A percentile compares a stretch with the other conserved stretches of the same genome.
phyloP scores from a whole-genome alignment of 352 stramenopile genomes.

The Globisporangium uncinulatum region DNA sequence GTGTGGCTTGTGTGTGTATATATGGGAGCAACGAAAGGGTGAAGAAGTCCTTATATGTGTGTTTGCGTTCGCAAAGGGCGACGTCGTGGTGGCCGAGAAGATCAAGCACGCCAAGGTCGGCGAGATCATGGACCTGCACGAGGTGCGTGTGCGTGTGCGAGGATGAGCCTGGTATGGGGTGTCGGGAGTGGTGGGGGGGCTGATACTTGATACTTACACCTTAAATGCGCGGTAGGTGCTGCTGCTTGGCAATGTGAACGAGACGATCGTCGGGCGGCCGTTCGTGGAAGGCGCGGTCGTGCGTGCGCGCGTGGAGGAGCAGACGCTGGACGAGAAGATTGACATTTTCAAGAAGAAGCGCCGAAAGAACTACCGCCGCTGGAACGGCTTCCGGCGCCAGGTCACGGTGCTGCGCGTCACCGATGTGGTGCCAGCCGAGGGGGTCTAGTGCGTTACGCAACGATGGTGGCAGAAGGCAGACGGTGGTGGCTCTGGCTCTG shows the following conservation, averaged over 20 bases:
- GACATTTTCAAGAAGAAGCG: conserved; percentile 90
- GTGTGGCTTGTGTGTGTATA: too few species aligned
- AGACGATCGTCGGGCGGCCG: conserved; percentile 76
- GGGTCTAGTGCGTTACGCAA: not conserved
- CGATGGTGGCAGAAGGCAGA: too few species aligned
- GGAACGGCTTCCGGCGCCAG: conserved; percentile 84
- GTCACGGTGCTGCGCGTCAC: conserved; percentile 83
- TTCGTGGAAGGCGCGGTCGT: conserved; percentile 68
- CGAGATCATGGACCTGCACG: conserved; percentile 75
- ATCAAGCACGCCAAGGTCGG: conserved; percentile 83
- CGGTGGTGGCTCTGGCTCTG: too few species aligned
- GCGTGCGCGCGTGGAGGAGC: conserved; percentile 77
- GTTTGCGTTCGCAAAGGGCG: conserved; percentile 24
- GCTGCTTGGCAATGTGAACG: conserved; percentile 76
- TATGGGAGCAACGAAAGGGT: too few species aligned
- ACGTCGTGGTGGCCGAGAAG: conserved; percentile 82
- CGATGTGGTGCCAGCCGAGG: conserved; percentile 61
- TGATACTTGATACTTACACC: not conserved
- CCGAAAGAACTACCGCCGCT: conserved; percentile 87
- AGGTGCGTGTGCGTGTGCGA: conserved; percentile 24
- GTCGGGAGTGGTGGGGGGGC: too few species aligned
- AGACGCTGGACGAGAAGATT: conserved; percentile 85
- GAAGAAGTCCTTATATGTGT: too few species aligned
- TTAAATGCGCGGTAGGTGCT: conserved; percentile 33
- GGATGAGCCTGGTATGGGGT: too few species aligned